phyloP scores from a whole-genome alignment of 2,329 filamentous ascomycete genomes.

The Ophiostoma ulmi region DNA sequence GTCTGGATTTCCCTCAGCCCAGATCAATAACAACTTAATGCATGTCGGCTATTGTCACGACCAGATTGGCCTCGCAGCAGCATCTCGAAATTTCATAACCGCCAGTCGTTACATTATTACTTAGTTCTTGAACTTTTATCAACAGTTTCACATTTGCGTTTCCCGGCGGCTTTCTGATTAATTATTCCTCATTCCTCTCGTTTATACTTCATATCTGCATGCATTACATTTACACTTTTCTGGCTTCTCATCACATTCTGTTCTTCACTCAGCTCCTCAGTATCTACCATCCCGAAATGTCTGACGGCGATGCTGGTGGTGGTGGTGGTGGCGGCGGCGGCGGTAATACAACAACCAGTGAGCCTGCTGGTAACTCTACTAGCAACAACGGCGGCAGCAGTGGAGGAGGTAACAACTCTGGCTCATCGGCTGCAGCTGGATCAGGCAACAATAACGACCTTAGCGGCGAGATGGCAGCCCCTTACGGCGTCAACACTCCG shows the following conservation, averaged over 20 bases:
- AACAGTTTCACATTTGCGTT: neutral
- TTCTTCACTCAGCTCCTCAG: neutral
- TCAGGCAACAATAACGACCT: slow-evolving; percentile 11
- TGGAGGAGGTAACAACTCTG: neutral
- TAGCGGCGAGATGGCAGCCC: slow-evolving; percentile 17
- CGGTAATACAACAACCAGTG: neutral
- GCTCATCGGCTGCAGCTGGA: neutral
- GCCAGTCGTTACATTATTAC: neutral
- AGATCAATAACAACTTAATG: neutral
- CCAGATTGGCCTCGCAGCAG: neutral
- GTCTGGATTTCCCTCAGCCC: neutral
- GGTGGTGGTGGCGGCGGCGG: neutral
- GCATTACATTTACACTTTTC: neutral
- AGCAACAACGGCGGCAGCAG: slow-evolving; percentile 1
- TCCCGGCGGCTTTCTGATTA: neutral
- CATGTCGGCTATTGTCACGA: neutral
- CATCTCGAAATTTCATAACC: neutral
- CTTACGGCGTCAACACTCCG: slow-evolving; percentile 11
- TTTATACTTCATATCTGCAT: neutral
- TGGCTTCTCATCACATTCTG: neutral
- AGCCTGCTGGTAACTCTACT: neutral
- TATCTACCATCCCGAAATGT: slow-evolving; percentile 17
- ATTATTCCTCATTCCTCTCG: neutral
- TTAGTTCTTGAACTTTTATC: no score
- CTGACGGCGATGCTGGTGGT: slow-evolving; percentile 21